These are phyloP conservation scores for Dioszegia hungarica DNA, from an alignment of 768 basidiomycete genomes.

Conservation along the genomic window DNA sequence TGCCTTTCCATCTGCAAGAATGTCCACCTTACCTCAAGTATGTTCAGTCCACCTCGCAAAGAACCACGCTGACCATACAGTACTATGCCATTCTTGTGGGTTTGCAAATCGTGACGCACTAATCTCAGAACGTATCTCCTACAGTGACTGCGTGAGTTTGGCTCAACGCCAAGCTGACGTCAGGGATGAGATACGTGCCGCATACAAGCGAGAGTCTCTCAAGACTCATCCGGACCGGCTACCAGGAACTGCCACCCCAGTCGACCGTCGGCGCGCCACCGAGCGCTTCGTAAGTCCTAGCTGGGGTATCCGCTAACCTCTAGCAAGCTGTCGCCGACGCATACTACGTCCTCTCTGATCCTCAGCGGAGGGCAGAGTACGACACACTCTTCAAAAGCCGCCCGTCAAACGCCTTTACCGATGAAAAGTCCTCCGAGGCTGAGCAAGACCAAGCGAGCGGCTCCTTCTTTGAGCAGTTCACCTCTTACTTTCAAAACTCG, in stretches of 20 bases:
- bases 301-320: background rate
- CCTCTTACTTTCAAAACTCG: slow-evolving; percentile 61
- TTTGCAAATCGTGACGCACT: background rate
- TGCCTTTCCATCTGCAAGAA: no score
- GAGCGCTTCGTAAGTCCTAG: slow-evolving; percentile 58
- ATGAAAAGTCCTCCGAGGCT: slow-evolving; percentile 36
- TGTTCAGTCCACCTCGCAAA: no score
- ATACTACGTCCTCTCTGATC: slow-evolving; percentile 85
- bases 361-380: slow-evolving; percentile 52
- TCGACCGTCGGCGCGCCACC: slow-evolving; percentile 70
- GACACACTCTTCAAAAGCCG: slow-evolving; percentile 44
- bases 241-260: slow-evolving; percentile 58
- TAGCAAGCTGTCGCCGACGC: slow-evolving; percentile 80
- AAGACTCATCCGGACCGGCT: slow-evolving; percentile 89
- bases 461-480: slow-evolving; percentile 71
- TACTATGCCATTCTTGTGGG: slow-evolving; percentile 40
- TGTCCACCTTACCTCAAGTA: slow-evolving; percentile 35
- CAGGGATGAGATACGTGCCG: slow-evolving; percentile 43
- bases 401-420: slow-evolving; percentile 38
- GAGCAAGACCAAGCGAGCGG: slow-evolving; percentile 56
- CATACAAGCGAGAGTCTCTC: slow-evolving; percentile 46
- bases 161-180: background rate
- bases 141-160: slow-evolving; percentile 31
- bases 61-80: slow-evolving; percentile 20
- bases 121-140: slow-evolving; percentile 22